phyloP scores from a whole-genome alignment of 1,139 yeast species.

The Hyphopichia fennica region DNA sequence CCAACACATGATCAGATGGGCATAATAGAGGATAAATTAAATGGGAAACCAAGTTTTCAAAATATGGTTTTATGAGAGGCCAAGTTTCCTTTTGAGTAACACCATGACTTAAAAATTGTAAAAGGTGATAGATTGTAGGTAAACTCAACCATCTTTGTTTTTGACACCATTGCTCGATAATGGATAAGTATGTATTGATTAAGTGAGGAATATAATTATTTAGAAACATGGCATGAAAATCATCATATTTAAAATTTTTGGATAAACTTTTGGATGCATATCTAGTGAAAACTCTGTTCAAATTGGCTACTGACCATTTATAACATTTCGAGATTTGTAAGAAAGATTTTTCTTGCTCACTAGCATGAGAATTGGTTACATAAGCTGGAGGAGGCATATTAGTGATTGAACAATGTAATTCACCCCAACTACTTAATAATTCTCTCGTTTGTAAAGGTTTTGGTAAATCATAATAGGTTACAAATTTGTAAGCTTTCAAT shows the following conservation, averaged over 20 bases:
- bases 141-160: conserved; percentile 68
- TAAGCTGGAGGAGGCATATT: conserved; percentile 58
- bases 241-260: conserved; percentile 51
- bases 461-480: conserved; percentile 80
- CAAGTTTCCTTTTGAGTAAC: conserved; percentile 69
- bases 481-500: conserved; percentile 78
- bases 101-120: conserved; percentile 71
- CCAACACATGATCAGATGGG: conserved; percentile 69
- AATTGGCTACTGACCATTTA: conserved; percentile 87
- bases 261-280: conserved; percentile 59
- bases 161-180: conserved; percentile 73
- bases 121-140: conserved; percentile 63
- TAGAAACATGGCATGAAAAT: conserved; percentile 48
- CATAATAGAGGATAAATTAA: conserved; percentile 78
- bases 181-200: conserved; percentile 59
- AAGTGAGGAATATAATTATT: conserved; percentile 72
- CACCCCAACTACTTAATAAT: conserved; percentile 69
- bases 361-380: conserved; percentile 26
- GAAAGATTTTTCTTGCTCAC: conserved; percentile 37
- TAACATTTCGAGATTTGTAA: conserved; percentile 62
- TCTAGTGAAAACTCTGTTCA: conserved; percentile 71
- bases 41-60: conserved; percentile 63
- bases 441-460: conserved; percentile 60
- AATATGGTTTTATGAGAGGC: conserved; percentile 69
- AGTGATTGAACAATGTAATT: conserved; percentile 70